Base-by-base conservation (phyloP, 2,329 filamentous ascomycete genomes). In the Ceratocystis cubensis region DNA sequence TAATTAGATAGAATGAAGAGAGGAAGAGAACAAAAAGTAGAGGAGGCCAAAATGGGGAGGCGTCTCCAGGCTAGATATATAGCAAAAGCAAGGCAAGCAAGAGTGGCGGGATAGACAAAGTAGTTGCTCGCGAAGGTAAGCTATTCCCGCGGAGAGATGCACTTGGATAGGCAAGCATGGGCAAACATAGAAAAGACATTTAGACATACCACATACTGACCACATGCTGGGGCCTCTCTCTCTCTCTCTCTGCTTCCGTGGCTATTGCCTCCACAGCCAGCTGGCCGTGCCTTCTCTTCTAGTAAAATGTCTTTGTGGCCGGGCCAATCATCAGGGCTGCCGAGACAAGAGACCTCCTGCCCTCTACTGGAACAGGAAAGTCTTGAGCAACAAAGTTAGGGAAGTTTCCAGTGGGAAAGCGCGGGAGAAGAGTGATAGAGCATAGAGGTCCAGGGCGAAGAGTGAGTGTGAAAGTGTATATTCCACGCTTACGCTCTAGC, bases 41-140 rank as follows among this genome's bases (percentile, higher is more conserved):
- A n/a, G 53, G 10, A 10, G 33, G 17, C 53, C 48, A 25, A 45
- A 30, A 17, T 10, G 48, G 20, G 20, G 63, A 41, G 63, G 63
- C 20, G 33, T 37, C 20, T 57, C 41, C 10, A 28, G 57, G 44
- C 59, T 44, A 25, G 17, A 63, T 66, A 66, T 66, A 66, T 66
- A 61, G 57, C 41, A 44, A 44, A 56, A 50, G 7, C 44, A 10
- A 7, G 46, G 28, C 61, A 7, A 46, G 7, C 37, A 41, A 13
- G 37, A 41, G 37, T 41, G 37, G 37, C 37, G 37, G 37, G 37
- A 41, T 41, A 41, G 37, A 1, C 37, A 41, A 37, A 13, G 37
- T 13, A 41, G 37, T 41, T 41, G 37, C 37, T 41, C 37, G 37
- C 8, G 37, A 41, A 41, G 37, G 37, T 41, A 41, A 41, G 37